These are phyloP conservation scores for Myxozyma geophila DNA, from an alignment of 805 yeast genomes.

Conservation along the genomic window DNA sequence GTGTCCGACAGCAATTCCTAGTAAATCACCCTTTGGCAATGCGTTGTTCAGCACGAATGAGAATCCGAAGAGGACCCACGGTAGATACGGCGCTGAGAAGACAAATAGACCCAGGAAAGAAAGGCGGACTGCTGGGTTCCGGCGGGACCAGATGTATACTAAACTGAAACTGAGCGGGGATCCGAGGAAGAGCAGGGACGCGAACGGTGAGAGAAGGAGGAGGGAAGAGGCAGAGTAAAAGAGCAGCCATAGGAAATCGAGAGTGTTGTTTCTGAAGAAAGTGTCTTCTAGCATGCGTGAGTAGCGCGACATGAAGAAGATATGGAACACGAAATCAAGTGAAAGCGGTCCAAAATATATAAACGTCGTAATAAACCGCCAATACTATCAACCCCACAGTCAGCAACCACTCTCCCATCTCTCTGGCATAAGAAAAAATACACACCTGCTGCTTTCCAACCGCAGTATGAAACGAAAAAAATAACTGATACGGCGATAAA, in stretches of 20 bases:
- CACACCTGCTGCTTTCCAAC: slow-evolving; percentile 42
- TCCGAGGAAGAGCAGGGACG: slow-evolving; percentile 48
- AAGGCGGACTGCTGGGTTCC: slow-evolving; percentile 50
- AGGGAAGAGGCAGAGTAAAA: slow-evolving; percentile 43
- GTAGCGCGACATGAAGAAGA: slow-evolving; percentile 48
- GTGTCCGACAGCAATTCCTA: slow-evolving; percentile 53
- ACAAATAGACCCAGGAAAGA: slow-evolving; percentile 50
- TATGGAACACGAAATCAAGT: slow-evolving; percentile 45
- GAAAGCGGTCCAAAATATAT: slow-evolving; percentile 52
- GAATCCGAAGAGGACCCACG: slow-evolving; percentile 47
- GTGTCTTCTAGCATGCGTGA: slow-evolving; percentile 50
- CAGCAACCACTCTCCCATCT: background rate
- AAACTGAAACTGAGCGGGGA: slow-evolving; percentile 47
- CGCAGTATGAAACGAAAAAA: slow-evolving; percentile 47
- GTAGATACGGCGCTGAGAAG: slow-evolving; percentile 53
- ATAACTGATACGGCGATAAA: slow-evolving; percentile 45
- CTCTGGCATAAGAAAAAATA: background rate
- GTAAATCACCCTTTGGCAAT: slow-evolving; percentile 40
- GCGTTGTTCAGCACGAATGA: slow-evolving; percentile 38
- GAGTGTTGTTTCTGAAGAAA: slow-evolving; percentile 41
- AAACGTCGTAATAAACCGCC: slow-evolving; percentile 51
- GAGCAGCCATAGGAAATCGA: slow-evolving; percentile 51
- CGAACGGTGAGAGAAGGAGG: slow-evolving; percentile 44
- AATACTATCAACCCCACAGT: slow-evolving; percentile 40
- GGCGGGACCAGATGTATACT: slow-evolving; percentile 55